These are phyloP conservation scores for Aspergillus biplanus DNA, from an alignment of 495 filamentous ascomycete genomes.

Conservation along the genomic window DNA sequence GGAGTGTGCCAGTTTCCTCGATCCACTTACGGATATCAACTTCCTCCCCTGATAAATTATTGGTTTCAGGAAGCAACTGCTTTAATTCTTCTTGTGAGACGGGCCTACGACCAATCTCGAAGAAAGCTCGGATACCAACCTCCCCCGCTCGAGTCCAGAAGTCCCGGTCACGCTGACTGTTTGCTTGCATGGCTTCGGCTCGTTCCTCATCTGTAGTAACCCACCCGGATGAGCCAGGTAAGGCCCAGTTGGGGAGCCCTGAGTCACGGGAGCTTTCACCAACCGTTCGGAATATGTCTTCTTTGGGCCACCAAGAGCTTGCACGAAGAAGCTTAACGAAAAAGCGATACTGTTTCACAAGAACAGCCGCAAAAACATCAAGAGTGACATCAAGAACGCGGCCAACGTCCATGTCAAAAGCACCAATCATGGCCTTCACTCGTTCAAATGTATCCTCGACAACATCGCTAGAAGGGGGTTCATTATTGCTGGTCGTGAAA, in stretches of 20 bases:
- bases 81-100: constrained; percentile 53
- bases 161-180: constrained; percentile 65
- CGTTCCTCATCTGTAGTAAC: constrained; percentile 67
- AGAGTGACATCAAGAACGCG: constrained; percentile 90
- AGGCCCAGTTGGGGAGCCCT: constrained; percentile 80
- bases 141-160: constrained; percentile 85
- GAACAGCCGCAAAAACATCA: constrained; percentile 82
- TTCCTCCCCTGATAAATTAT: constrained; percentile 45
- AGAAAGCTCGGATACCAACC: constrained; percentile 80
- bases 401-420: constrained; percentile 92
- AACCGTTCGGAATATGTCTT: constrained; percentile 34
- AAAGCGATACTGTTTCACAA: constrained; percentile 85
- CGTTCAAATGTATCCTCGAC: constrained; percentile 72
- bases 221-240: constrained; percentile 65
- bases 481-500: constrained; percentile 74
- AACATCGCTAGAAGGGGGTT: constrained; percentile 62
- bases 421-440: constrained; percentile 89
- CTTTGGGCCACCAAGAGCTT: constrained; percentile 97
- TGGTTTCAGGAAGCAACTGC: constrained; percentile 47
- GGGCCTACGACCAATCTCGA: constrained; percentile 73
- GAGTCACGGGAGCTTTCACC: constrained; percentile 42
- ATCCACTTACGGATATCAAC: constrained; percentile 71
- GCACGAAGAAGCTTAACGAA: constrained; percentile 87
- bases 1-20: constrained; percentile 73
- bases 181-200: constrained; percentile 46